Conservation (phyloP, 1,139 yeast genomes). For the Suhomyces panamericanus region DNA sequence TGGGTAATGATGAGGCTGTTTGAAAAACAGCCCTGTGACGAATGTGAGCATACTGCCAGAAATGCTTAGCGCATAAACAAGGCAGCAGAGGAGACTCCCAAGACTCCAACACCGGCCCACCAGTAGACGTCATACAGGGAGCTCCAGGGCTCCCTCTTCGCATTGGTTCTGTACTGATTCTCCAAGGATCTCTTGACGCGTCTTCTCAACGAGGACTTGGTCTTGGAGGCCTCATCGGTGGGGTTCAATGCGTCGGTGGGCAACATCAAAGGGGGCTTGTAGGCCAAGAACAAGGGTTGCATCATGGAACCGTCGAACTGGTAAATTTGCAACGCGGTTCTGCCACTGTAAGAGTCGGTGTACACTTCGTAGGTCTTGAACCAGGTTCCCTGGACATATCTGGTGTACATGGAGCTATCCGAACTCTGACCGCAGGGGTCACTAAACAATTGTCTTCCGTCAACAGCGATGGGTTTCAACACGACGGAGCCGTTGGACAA, state of each 20-base stretch:
- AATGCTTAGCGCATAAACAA: conserved; percentile 14
- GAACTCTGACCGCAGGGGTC: conserved; percentile 73
- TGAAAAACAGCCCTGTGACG: not conserved
- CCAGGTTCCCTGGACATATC: conserved; percentile 68
- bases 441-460: conserved; percentile 88
- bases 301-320: conserved; percentile 79
- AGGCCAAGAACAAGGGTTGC: conserved; percentile 89
- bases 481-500: conserved; percentile 64
- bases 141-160: conserved; percentile 48
- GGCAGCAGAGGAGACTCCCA: conserved; percentile 24
- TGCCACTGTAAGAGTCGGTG: conserved; percentile 80
- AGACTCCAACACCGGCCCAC: conserved; percentile 41
- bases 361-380: conserved; percentile 59
- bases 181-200: conserved; percentile 71
- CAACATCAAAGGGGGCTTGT: conserved; percentile 92
- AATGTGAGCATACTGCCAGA: not conserved
- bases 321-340: conserved; percentile 70
- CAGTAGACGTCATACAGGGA: conserved; percentile 48
- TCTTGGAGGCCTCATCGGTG: conserved; percentile 50
- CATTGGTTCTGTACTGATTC: conserved; percentile 77
- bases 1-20: too few species aligned
- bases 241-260: conserved; percentile 93
- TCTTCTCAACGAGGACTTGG: conserved; percentile 42
- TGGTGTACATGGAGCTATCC: conserved; percentile 56
- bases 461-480: conserved; percentile 76